Base-by-base conservation (phyloP, 495 filamentous ascomycete genomes). In the Penicillium ochrochloron region DNA sequence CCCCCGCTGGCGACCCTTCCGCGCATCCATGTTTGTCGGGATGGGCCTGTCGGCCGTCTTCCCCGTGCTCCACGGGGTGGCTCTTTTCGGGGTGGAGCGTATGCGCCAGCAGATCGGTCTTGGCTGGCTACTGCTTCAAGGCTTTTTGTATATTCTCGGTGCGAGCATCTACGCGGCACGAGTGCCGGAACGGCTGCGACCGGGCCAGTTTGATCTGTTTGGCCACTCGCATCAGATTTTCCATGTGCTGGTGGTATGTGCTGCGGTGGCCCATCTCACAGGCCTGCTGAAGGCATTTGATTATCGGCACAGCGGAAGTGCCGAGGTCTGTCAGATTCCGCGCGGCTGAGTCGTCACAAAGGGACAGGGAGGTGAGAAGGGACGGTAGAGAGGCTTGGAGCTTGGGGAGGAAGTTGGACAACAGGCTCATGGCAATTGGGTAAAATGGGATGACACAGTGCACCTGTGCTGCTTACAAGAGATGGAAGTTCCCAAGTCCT, bases 21-120 rank as follows among this genome's bases (percentile, higher is more conserved):
- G 95, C 44, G 93, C 96, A 11, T 79, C 83, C 59, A 96, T 98
- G 92, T 99, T 97, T 74, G 89, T 97, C 44, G 85, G 84, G 29
- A 90, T 98, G 79, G 95, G 95, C 11, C 78, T 93, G 48, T 97
- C 92, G 12, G 93, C 91, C 8, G 79, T 94, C 21, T 81, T 97
- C 57, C 95, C 95, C 0, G 86, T 92, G 21, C 48, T 92, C 52
- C 92, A 97, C 71, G 92, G 90, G 15, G 52, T 95, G 37, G 59
- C 65, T 21, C 70, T 90, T 14, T 91, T 90, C 69, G 89, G 89
- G 11, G 55, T 79, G 15, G 70, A 72, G 17, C 78, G 80, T 59
- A 82, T 92, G 70, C 81, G 88, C 33, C 77, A 86, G 31, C 85
- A 88, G 60, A 96, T 98, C 73, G 92, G 92, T 3, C 86, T 99